Conservation (phyloP, 495 filamentous ascomycete species). For the Immersiella caudata region DNA sequence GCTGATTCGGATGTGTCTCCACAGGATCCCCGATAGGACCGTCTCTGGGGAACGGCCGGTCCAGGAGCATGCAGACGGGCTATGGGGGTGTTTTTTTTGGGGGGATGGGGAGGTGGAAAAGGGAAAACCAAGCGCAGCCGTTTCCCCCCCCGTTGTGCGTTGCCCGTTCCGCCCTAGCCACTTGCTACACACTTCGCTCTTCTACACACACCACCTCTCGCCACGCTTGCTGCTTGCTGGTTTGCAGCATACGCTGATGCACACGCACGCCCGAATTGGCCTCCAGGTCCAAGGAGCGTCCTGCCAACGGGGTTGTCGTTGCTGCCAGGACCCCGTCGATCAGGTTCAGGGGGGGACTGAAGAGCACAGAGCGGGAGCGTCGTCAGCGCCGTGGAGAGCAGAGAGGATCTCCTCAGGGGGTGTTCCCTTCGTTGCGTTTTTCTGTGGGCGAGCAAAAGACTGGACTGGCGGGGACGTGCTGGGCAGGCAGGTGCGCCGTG, state of each 20-base stretch:
- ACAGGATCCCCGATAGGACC: constrained; percentile 44
- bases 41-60: constrained; percentile 45
- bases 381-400: constrained; percentile 1
- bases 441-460: constrained; percentile 3
- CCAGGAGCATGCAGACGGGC: constrained; percentile 50
- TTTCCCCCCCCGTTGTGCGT: background rate
- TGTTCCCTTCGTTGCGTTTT: constrained; percentile 4
- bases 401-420: background rate
- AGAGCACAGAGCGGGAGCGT: background rate
- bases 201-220: constrained; percentile 1
- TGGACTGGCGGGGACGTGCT: constrained; percentile 13
- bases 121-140: constrained; percentile 22
- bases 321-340: background rate
- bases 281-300: background rate
- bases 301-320: background rate
- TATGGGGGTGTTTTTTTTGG: constrained; percentile 31
- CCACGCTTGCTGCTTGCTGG: background rate
- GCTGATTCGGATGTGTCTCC: constrained; percentile 43
- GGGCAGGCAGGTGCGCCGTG: constrained; percentile 30
- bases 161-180: constrained; percentile 20
- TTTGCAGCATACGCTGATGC: background rate
- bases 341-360: background rate
- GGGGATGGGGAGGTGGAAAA: constrained; percentile 29
- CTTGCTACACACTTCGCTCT: constrained; percentile 18
- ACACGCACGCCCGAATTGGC: background rate